A percentile compares a stretch with the other conserved stretches of the same genome.
Conservation (phyloP, 805 yeast species). For the Tetrapisispora fleetii region DNA sequence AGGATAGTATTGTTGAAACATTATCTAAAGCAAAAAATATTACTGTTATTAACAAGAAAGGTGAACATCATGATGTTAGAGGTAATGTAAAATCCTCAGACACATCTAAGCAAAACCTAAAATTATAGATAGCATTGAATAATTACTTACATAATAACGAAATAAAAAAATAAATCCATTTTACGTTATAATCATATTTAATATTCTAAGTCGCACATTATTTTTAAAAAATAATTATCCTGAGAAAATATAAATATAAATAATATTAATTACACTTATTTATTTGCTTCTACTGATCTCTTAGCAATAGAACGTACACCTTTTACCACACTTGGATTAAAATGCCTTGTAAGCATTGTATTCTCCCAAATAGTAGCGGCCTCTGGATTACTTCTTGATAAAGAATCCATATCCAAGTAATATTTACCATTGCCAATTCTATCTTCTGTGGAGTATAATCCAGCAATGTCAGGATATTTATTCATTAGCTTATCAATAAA, state of each 20-base stretch:
- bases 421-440: slow-evolving; percentile 73
- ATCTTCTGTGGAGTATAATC: slow-evolving; percentile 82
- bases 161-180: neutral
- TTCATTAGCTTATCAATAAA: slow-evolving; percentile 68
- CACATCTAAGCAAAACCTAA: neutral
- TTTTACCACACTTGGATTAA: slow-evolving; percentile 69
- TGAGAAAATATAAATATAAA: neutral
- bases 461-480: slow-evolving; percentile 60
- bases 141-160: neutral
- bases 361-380: slow-evolving; percentile 91
- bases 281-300: slow-evolving; percentile 21
- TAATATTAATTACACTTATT: neutral
- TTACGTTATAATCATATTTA: neutral
- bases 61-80: slow-evolving; percentile 60
- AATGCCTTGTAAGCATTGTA: slow-evolving; percentile 68
- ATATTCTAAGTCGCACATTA: neutral
- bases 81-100: slow-evolving; percentile 49
- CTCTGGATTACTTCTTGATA: slow-evolving; percentile 72
- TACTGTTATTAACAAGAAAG: slow-evolving; percentile 66
- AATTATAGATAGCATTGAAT: slow-evolving; percentile 1
- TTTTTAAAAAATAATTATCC: neutral
- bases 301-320: slow-evolving; percentile 41
- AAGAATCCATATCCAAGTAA: slow-evolving; percentile 51
- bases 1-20: slow-evolving; percentile 58
- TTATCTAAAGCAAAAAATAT: slow-evolving; percentile 64